Evolutionary conservation across 768 basidiomycete species (phyloP), one percentile per base, ranked within the genome.

Genomic region (Termitomyces sp.): DNA sequence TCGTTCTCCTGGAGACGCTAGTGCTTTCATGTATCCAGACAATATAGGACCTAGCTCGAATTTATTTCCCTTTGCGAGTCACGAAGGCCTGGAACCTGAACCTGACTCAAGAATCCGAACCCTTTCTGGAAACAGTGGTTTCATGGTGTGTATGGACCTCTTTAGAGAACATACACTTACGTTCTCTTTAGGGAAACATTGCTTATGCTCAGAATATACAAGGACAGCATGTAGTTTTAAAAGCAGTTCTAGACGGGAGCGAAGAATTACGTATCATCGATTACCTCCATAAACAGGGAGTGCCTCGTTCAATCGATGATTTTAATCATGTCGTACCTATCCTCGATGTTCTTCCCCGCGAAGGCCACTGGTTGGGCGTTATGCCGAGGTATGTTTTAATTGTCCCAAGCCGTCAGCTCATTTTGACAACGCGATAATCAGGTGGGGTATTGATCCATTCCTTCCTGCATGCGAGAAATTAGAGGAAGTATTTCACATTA

Each of bases 351-450:
- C 47, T 72, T 1, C 51, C 62, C 0, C 47, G 53, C 18, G 57
- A 59, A 18, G 68, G 61, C 10, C 61, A 61, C 34, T 68, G 63
- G 53, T 67, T 71, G 46, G 63, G 55, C 8, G 64, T 73, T 12
- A 71, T 69, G 68, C 72, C 72, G 8, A 65, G 70, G 63, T 62
- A 41, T 1, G 29, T 3, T 39, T 39, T 12, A 18, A 8, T 8
- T 41, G 6, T 9, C 7, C 8, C 39, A 41, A 9, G n/a, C n/a
- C 18, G n/a, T 37, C 12, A 50, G 9, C 13, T 36, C 13, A 37
- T 41, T 6, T n/a, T 14, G 20, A 50, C 14, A 36, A 8, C 13
- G 14, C 9, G 20, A 34, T 8, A 29, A 29, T 14, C 16, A 50
- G 49, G 22, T 51, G 49, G 49, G 49, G 49, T 51, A 16, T 37